A percentile compares a stretch with the other conserved stretches of the same genome.
phyloP scores from a whole-genome alignment of 352 stramenopile species.

The Peronospora farinosa region DNA sequence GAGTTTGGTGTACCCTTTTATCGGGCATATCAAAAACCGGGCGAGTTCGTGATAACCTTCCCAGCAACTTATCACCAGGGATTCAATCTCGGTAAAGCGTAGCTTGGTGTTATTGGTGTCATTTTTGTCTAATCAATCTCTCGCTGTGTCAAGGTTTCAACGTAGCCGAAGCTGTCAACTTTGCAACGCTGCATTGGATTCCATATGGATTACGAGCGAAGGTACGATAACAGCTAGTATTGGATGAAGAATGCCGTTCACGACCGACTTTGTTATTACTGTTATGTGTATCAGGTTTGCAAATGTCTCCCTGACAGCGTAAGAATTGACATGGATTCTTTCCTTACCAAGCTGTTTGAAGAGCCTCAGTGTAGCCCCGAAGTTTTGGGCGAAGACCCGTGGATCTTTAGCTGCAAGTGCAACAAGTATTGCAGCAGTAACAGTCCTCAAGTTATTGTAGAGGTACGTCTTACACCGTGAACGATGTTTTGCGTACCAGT shows the following conservation, averaged over 20 bases:
- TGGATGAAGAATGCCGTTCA: not conserved
- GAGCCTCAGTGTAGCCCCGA: slow-evolving; percentile 26
- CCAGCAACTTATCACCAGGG: slow-evolving; percentile 84
- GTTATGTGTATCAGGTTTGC: slow-evolving; percentile 45
- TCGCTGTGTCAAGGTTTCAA: slow-evolving; percentile 68
- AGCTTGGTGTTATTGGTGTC: not conserved
- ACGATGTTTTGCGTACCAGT: not conserved
- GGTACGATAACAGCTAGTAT: slow-evolving; percentile 19
- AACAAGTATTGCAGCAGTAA: slow-evolving; percentile 61
- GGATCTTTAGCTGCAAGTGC: slow-evolving; percentile 72
- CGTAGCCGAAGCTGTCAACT: slow-evolving; percentile 88
- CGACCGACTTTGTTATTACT: not conserved
- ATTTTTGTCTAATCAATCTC: not conserved
- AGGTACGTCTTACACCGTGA: slow-evolving; percentile 30
- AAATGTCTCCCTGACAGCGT: slow-evolving; percentile 81
- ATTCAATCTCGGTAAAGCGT: slow-evolving; percentile 77
- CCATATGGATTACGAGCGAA: slow-evolving; percentile 70
- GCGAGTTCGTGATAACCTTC: slow-evolving; percentile 92
- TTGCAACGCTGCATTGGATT: slow-evolving; percentile 84
- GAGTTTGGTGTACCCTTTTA: slow-evolving; percentile 81
- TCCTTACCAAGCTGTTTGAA: slow-evolving; percentile 63
- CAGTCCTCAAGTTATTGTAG: slow-evolving; percentile 38
- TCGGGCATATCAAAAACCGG: slow-evolving; percentile 71
- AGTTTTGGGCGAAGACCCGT: slow-evolving; percentile 48
- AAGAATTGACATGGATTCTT: slow-evolving; percentile 81